Percentiles rank a stretch among this genome's conserved stretches.
phyloP scores from a whole-genome alignment of 768 basidiomycete genomes.

The Pulveroboletus sp. region DNA sequence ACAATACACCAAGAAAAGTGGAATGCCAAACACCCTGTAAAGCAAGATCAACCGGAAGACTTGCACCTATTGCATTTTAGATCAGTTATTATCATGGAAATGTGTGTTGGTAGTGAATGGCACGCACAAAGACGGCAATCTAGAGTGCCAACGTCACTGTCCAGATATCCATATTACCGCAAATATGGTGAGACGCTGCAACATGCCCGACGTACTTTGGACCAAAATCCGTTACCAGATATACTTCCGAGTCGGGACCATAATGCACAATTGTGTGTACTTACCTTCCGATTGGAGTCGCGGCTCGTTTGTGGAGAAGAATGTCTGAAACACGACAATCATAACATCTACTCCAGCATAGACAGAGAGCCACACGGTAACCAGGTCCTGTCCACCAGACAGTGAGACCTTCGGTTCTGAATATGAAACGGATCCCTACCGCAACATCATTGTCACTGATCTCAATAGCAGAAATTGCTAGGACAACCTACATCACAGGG shows the following conservation, averaged over 20 bases:
- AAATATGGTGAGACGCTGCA: conserved; percentile 12
- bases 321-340: conserved; percentile 1
- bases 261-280: neutral
- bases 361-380: neutral
- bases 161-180: conserved; percentile 35
- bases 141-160: conserved; percentile 45
- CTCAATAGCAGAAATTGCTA: neutral
- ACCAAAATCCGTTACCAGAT: no score
- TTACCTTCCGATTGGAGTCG: neutral
- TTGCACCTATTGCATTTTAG: neutral
- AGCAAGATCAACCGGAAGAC: neutral
- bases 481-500: neutral
- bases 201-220: conserved; percentile 2
- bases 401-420: neutral
- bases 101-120: neutral
- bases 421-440: no score
- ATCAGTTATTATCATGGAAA: neutral
- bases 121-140: conserved; percentile 5
- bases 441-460: no score
- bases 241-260: no score
- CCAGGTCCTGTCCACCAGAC: neutral
- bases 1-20: conserved; percentile 8
- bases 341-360: conserved; percentile 1
- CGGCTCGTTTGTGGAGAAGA: neutral
- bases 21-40: neutral